phyloP scores from a whole-genome alignment of 2,329 filamentous ascomycete species.

The Chrysoporthe puriensis region DNA sequence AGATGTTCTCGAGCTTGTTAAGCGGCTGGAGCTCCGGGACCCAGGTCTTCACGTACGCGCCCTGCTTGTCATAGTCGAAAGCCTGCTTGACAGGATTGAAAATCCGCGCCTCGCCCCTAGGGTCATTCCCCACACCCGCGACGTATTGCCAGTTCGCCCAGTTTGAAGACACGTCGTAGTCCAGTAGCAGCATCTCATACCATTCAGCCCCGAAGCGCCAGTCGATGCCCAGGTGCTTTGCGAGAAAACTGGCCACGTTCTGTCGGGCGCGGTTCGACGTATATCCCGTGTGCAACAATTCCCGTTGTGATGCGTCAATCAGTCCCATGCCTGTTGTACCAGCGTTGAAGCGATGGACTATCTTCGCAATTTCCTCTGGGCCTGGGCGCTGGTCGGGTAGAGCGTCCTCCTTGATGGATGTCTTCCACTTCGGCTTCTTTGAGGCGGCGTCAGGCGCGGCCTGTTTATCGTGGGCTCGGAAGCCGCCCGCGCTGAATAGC shows the following conservation, averaged over 20 bases:
- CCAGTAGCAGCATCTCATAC: conserved; percentile 75
- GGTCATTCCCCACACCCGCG: conserved; percentile 79
- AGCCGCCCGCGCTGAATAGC: conserved; percentile 69
- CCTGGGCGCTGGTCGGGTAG: conserved; percentile 43
- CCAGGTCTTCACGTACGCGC: conserved; percentile 74
- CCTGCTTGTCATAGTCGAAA: conserved; percentile 73
- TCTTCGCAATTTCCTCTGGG: conserved; percentile 49
- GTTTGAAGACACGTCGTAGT: conserved; percentile 77
- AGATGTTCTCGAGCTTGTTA: conserved; percentile 59
- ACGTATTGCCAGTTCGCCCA: conserved; percentile 88
- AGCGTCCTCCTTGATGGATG: conserved; percentile 40
- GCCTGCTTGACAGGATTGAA: conserved; percentile 85
- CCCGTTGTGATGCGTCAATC: conserved; percentile 77
- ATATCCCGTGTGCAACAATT: conserved; percentile 76
- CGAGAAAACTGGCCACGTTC: conserved; percentile 74
- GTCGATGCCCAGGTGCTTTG: conserved; percentile 75
- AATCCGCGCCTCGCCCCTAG: conserved; percentile 69
- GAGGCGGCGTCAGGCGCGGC: conserved; percentile 41
- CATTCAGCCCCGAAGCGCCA: conserved; percentile 83
- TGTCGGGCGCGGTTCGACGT: conserved; percentile 77
- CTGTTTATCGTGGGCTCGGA: conserved; percentile 55
- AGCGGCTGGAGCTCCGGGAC: conserved; percentile 67
- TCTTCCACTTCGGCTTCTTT: conserved; percentile 51
- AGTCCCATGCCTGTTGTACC: conserved; percentile 76
- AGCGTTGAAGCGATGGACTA: conserved; percentile 62